Conservation (phyloP, 192 early-diverging fungal genomes). For the Phycomyces nitens region DNA sequence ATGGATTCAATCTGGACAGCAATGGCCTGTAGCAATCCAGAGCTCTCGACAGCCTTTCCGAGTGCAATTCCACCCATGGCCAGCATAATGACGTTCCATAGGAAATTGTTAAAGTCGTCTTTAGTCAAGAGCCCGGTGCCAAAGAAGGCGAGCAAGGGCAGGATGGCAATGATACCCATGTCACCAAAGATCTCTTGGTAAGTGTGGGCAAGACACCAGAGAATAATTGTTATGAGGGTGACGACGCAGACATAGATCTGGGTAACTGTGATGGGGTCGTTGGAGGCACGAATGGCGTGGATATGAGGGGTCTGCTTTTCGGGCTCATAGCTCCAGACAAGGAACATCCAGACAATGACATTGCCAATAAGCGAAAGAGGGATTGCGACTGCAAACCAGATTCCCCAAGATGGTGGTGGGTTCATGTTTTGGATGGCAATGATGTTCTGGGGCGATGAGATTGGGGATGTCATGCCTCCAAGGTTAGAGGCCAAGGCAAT, state of each 20-base stretch:
- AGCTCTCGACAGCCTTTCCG: slow-evolving; percentile 86
- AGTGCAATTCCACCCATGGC: slow-evolving; percentile 97
- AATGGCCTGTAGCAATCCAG: slow-evolving; percentile 78
- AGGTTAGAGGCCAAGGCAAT: slow-evolving; percentile 96
- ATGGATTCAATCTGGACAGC: slow-evolving; percentile 62
- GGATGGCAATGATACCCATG: slow-evolving; percentile 94
- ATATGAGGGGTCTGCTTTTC: slow-evolving; percentile 57
- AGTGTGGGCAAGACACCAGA: slow-evolving; percentile 86
- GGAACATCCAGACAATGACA: slow-evolving; percentile 76
- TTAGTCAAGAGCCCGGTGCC: slow-evolving; percentile 88
- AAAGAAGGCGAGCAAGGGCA: slow-evolving; percentile 87
- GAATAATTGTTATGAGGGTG: slow-evolving; percentile 69
- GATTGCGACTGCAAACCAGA: slow-evolving; percentile 88
- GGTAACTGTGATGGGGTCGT: slow-evolving; percentile 49
- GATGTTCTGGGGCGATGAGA: slow-evolving; percentile 96
- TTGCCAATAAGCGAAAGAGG: slow-evolving; percentile 82
- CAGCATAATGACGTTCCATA: slow-evolving; percentile 86
- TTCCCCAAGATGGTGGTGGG: slow-evolving; percentile 81
- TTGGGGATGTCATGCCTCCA: slow-evolving; percentile 97
- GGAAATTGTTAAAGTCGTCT: slow-evolving; percentile 95
- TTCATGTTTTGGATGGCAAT: slow-evolving; percentile 92
- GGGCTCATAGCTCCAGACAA: slow-evolving; percentile 80
- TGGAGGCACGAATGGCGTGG: slow-evolving; percentile 55
- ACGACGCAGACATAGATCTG: slow-evolving; percentile 81
- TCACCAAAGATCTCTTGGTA: slow-evolving; percentile 81